These are phyloP conservation scores for Pseudogymnoascus sp. DNA, from an alignment of 2,329 filamentous ascomycete species.

Conservation along the genomic window DNA sequence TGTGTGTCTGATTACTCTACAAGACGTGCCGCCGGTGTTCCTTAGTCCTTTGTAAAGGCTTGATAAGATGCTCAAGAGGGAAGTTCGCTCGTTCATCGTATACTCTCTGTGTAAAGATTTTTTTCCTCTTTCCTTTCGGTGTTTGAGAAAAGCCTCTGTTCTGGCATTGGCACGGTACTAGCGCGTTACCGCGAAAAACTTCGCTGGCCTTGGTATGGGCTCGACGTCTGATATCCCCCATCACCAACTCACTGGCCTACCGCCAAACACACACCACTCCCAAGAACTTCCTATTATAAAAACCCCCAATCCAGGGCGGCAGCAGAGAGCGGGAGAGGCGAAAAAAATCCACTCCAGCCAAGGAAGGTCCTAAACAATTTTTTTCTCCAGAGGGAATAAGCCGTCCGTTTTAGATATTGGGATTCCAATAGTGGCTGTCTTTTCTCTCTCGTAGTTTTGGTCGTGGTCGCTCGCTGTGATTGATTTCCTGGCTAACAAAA, in stretches of 20 bases:
- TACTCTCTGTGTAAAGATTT: not conserved
- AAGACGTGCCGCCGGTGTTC: not conserved
- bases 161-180: not conserved
- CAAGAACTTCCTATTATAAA: not conserved
- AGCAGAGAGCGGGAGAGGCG: too few relatives aligned
- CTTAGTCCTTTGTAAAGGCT: not conserved
- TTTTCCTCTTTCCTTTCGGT: not conserved
- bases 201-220: not conserved
- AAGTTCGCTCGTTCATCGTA: too few relatives aligned
- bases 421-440: too few relatives aligned
- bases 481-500: too few relatives aligned
- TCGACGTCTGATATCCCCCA: not conserved
- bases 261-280: not conserved
- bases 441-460: too few relatives aligned
- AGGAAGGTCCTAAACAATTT: too few relatives aligned
- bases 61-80: not conserved
- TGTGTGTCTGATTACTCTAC: not conserved
- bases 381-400: too few relatives aligned
- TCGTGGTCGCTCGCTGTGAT: not conserved
- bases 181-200: not conserved
- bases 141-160: not conserved
- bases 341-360: too few relatives aligned
- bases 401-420: too few relatives aligned
- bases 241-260: not conserved
- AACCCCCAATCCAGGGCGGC: too few relatives aligned